Base-by-base conservation (phyloP, 495 filamentous ascomycete genomes). In the Aspergillus kassunensis region DNA sequence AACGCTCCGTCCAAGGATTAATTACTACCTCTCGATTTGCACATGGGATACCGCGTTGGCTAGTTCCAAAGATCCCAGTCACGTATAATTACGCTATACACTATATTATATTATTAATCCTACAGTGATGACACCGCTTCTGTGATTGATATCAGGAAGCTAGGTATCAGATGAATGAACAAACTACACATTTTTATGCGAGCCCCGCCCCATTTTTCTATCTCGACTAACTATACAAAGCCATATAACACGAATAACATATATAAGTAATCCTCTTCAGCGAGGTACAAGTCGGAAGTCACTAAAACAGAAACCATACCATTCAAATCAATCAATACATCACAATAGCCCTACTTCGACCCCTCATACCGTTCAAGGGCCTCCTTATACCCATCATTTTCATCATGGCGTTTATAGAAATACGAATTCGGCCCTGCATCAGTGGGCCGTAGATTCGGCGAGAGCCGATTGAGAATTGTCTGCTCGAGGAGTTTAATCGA, bases 401-500 rank as follows among this genome's bases (percentile, higher is more conserved):
- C 79, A 20, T 68, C 68, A 55, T 87, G 83, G 21, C 69, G 73
- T 64, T 80, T 81, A 56, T 82, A 84, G 54, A 80, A 95, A 67
- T 86, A 91, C 48, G 82, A 82, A 34, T 47, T 56, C 5, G 59
- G 44, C 13, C 56, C 44, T 31, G 62, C 30, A 7, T 56, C 55
- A 21, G 83, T 79, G 6, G 88, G 89, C 41, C 74, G 73, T 27
- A 93, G 66, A 52, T 87, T 83, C 5, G 76, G 72, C 1, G 84
- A 82, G 3, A 95, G 68, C 43, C 83, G 77, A 15, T 85, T 80
- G 16, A 93, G 71, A 13, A 93, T 82, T 20, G 79, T 82, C 53
- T 77, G 66, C 27, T 89, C 74, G 15, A 96, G 78, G 35, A 69
- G 76, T 53, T 90, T 81, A 53, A 91, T 83, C 3, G 87, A 90